Percentiles rank a stretch among this genome's conserved stretches.
These are phyloP conservation scores for Aspergillus sojae DNA, from an alignment of 2,329 filamentous ascomycete species.

Conservation along the genomic window DNA sequence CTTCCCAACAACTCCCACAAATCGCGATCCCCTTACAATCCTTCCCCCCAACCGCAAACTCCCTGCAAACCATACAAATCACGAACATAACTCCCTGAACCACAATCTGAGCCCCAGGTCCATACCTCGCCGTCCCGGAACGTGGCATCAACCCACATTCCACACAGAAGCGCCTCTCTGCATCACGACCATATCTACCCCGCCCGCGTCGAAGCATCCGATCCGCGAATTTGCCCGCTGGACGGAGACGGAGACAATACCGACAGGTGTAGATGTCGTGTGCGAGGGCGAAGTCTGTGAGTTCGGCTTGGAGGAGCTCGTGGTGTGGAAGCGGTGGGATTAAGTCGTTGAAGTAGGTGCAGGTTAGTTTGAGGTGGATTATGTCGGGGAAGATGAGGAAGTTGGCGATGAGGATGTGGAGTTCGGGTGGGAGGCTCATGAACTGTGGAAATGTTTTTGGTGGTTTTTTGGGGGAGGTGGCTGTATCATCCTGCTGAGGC, in stretches of 20 bases:
- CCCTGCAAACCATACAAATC: slow-evolving; percentile 27
- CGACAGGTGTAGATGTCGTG: slow-evolving; percentile 29
- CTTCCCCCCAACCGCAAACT: slow-evolving; percentile 18
- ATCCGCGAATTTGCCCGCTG: slow-evolving; percentile 25
- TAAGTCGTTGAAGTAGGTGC: slow-evolving; percentile 28
- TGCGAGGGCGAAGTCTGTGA: slow-evolving; percentile 20
- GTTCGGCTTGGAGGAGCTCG: slow-evolving; percentile 29
- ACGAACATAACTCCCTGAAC: slow-evolving; percentile 24
- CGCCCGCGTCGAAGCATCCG: slow-evolving; percentile 29
- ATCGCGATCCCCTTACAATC: slow-evolving; percentile 13
- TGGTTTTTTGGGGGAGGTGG: background rate
- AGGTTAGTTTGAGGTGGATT: slow-evolving; percentile 29
- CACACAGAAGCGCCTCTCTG: slow-evolving; percentile 30
- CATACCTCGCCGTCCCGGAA: slow-evolving; percentile 28
- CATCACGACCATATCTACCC: slow-evolving; percentile 21
- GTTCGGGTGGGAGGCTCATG: slow-evolving; percentile 31
- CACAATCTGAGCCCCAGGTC: slow-evolving; percentile 25
- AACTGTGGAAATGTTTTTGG: background rate
- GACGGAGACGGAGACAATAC: slow-evolving; percentile 32
- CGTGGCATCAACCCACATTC: slow-evolving; percentile 30
- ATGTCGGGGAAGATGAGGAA: slow-evolving; percentile 30
- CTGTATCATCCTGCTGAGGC: background rate
- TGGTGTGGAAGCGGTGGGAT: slow-evolving; percentile 24
- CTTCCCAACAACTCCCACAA: slow-evolving; percentile 18
- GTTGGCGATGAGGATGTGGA: slow-evolving; percentile 30